Conservation (phyloP, 768 basidiomycete genomes). For the Psilocybe cubensis region DNA sequence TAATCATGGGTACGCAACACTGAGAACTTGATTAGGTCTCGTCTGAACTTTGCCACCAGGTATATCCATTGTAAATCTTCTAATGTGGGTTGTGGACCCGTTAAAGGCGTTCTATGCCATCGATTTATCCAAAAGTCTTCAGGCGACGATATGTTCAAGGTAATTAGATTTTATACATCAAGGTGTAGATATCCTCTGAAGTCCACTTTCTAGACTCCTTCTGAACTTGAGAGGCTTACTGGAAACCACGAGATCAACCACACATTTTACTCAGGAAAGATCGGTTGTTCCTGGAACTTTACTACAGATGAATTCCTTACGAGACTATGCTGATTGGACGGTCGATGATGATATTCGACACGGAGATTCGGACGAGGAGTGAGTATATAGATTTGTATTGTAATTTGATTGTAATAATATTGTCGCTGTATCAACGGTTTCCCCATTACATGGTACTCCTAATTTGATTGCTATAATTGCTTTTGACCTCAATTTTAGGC, state of each 20-base stretch:
- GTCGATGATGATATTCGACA: no score
- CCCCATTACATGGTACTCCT: no score
- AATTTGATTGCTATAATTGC: no score
- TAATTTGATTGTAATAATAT: no score
- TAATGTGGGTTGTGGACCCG: conserved; percentile 8
- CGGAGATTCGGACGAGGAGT: no score
- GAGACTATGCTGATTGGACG: neutral
- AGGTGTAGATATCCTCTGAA: neutral
- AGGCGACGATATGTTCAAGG: conserved; percentile 14
- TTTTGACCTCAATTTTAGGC: no score
- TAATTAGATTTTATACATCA: neutral
- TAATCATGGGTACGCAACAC: neutral
- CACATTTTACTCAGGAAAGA: neutral
- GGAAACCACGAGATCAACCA: neutral
- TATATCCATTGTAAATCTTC: conserved; percentile 1
- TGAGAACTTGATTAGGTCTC: no score
- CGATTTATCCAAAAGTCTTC: conserved; percentile 6
- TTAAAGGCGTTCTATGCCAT: neutral
- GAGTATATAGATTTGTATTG: no score
- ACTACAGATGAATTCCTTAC: neutral
- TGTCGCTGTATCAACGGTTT: no score
- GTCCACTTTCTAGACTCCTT: neutral
- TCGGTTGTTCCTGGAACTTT: neutral
- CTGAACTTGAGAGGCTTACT: conserved; percentile 5
- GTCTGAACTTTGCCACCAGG: no score